Percentiles rank a stretch among this genome's conserved stretches.
These are phyloP conservation scores for Naganishia friedmannii DNA, from an alignment of 768 basidiomycete species.

Conservation along the genomic window DNA sequence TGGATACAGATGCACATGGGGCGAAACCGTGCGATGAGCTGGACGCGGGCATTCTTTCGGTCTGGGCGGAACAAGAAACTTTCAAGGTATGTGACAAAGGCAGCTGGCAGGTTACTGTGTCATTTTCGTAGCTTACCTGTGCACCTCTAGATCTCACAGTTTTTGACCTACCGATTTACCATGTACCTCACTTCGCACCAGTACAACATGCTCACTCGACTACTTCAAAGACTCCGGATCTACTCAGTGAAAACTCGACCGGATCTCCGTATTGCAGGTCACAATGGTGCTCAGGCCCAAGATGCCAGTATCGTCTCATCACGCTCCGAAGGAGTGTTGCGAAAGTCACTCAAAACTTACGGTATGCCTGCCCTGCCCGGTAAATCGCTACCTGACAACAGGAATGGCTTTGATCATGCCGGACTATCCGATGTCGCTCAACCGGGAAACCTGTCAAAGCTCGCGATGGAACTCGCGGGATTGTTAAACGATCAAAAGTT, in stretches of 20 bases:
- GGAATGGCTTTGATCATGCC: not conserved
- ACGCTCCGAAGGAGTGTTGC: not conserved
- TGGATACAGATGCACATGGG: not conserved
- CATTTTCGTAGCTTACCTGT: not conserved
- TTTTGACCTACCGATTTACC: conserved; percentile 30
- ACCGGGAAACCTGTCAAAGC: not conserved
- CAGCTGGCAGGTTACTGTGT: not conserved
- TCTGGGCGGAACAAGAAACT: conserved; percentile 27
- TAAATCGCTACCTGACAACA: not conserved
- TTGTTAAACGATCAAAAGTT: conserved; percentile 34
- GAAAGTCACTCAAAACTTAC: conserved; percentile 5
- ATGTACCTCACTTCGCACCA: conserved; percentile 15
- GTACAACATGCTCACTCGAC: conserved; percentile 17
- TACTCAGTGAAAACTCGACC: conserved; percentile 12
- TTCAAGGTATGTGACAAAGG: conserved; percentile 29
- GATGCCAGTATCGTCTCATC: conserved; percentile 17
- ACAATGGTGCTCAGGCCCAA: conserved; percentile 12
- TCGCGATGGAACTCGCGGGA: not conserved
- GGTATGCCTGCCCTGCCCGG: conserved; percentile 11
- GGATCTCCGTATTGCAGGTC: not conserved
- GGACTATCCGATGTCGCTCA: not conserved
- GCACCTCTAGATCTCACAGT: conserved; percentile 25
- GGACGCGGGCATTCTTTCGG: conserved; percentile 14
- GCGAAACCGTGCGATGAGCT: conserved; percentile 8
- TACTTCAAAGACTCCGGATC: conserved; percentile 20